phyloP scores from a whole-genome alignment of 2,329 filamentous ascomycete species.

The Pezicula carpinea region DNA sequence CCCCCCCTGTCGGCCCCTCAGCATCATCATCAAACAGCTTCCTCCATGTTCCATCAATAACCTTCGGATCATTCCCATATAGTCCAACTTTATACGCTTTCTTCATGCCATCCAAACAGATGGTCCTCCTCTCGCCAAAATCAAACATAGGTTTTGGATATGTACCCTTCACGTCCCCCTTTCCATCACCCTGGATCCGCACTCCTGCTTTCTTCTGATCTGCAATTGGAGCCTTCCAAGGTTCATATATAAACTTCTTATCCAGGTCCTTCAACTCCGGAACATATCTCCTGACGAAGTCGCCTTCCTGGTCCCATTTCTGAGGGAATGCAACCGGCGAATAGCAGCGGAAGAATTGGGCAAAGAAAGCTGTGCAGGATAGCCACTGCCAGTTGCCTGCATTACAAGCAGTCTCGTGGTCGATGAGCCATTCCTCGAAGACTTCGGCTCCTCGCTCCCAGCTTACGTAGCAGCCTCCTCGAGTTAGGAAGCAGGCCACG shows the following conservation, averaged over 20 bases:
- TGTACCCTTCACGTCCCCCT: constrained; percentile 38
- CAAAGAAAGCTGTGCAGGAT: constrained; percentile 69
- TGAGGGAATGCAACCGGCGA: constrained; percentile 66
- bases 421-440: constrained; percentile 71
- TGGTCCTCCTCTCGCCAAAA: constrained; percentile 55
- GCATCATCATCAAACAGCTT: constrained; percentile 38
- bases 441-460: constrained; percentile 78
- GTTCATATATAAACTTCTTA: constrained; percentile 73
- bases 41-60: constrained; percentile 56
- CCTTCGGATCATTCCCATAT: constrained; percentile 57
- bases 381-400: constrained; percentile 78
- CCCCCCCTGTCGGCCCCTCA: constrained; percentile 20
- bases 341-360: constrained; percentile 68
- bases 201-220: constrained; percentile 69
- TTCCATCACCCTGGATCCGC: constrained; percentile 50
- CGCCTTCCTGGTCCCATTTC: constrained; percentile 69
- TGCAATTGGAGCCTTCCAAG: constrained; percentile 65
- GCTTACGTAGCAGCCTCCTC: constrained; percentile 72
- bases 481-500: constrained; percentile 77
- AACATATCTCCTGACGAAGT: constrained; percentile 59
- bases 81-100: constrained; percentile 61
- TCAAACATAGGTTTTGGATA: constrained; percentile 80
- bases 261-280: constrained; percentile 60
- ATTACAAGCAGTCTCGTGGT: constrained; percentile 72
- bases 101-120: constrained; percentile 67